phyloP scores from a whole-genome alignment of 768 basidiomycete genomes.

The Phaeolepiota aurea region DNA sequence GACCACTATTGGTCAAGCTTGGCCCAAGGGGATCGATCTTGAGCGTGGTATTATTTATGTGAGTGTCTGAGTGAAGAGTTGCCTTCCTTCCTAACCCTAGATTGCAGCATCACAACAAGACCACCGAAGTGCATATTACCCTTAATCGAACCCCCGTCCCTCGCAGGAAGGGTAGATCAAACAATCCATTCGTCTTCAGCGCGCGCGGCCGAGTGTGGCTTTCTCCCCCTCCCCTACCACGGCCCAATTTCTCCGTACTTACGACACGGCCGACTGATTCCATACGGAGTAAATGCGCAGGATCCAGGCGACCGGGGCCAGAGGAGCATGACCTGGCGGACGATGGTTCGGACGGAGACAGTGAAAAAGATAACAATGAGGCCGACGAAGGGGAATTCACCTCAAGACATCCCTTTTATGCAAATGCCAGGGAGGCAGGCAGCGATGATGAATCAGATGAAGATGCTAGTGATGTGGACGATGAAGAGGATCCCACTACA shows the following conservation, averaged over 20 bases:
- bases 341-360: conserved; percentile 5
- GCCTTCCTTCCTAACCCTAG: conserved; percentile 4
- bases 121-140: conserved; percentile 54
- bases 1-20: conserved; percentile 47
- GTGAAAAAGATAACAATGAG: conserved; percentile 1
- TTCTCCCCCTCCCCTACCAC: conserved; percentile 15
- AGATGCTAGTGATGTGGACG: conserved; percentile 6
- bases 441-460: conserved; percentile 12
- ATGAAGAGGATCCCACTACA: background rate
- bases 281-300: background rate
- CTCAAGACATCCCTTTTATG: conserved; percentile 4
- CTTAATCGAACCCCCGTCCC: conserved; percentile 45
- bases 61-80: conserved; percentile 15
- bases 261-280: background rate
- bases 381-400: background rate
- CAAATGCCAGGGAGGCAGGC: conserved; percentile 5
- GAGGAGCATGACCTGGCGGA: background rate
- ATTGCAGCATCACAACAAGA: conserved; percentile 47
- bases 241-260: conserved; percentile 10
- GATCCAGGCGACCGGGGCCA: background rate
- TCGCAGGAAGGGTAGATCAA: conserved; percentile 47
- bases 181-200: conserved; percentile 52
- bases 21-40: conserved; percentile 38
- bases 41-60: conserved; percentile 57
- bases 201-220: conserved; percentile 39